phyloP scores from a whole-genome alignment of 1,284 basidiomycete species.

The Malassezia sympodialis region DNA sequence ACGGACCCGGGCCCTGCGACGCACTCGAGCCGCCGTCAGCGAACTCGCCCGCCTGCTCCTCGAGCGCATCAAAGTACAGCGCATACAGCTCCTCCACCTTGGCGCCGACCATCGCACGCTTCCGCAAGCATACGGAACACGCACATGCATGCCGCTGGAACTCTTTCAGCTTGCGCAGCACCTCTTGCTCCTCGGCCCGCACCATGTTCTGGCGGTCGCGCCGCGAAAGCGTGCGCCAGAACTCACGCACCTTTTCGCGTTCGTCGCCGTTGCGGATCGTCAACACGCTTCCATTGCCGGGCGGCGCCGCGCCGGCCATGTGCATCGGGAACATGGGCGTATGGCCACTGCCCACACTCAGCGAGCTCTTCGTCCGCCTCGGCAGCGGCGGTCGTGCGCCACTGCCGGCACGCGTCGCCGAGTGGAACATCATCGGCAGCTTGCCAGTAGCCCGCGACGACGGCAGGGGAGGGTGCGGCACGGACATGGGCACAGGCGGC shows the following conservation, averaged over 20 bases:
- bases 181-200: conserved; percentile 92
- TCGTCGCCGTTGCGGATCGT: conserved; percentile 79
- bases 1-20: conserved; percentile 89
- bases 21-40: conserved; percentile 49
- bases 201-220: conserved; percentile 79
- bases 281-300: conserved; percentile 56
- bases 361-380: conserved; percentile 2
- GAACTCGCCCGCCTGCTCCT: conserved; percentile 67
- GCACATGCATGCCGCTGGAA: conserved; percentile 91
- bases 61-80: conserved; percentile 98
- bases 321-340: conserved; percentile 12
- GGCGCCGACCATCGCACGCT: conserved; percentile 94
- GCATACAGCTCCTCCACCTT: conserved; percentile 98
- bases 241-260: conserved; percentile 89
- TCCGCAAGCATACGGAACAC: conserved; percentile 91
- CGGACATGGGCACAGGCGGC: conserved; percentile 3
- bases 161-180: conserved; percentile 96
- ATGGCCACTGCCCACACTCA: background rate
- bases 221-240: conserved; percentile 84
- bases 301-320: conserved; percentile 15
- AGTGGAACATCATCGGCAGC: conserved; percentile 57
- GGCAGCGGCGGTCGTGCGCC: conserved; percentile 3
- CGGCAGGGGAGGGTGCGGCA: conserved; percentile 47
- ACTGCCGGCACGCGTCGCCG: conserved; percentile 19
- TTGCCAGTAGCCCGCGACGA: conserved; percentile 65